A percentile compares a stretch with the other conserved stretches of the same genome.
phyloP scores from a whole-genome alignment of 148 eudicot genomes.

The Rhododendron simsii region DNA sequence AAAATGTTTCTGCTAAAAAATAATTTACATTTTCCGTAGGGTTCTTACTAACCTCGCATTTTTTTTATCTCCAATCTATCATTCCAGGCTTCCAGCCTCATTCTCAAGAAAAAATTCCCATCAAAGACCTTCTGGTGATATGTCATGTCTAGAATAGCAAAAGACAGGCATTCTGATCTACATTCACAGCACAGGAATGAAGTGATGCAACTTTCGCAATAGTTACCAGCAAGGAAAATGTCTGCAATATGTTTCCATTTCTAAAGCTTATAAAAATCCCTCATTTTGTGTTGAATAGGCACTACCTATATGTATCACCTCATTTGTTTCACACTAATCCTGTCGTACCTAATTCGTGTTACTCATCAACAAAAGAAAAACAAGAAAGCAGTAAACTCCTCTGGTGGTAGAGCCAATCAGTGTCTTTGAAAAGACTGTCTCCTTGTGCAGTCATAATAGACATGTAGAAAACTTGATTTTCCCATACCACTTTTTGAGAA shows the following conservation, averaged over 20 bases:
- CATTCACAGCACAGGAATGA: not conserved
- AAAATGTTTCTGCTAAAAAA: not conserved
- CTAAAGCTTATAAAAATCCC: not conserved
- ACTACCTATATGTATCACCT: not conserved
- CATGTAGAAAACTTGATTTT: not conserved
- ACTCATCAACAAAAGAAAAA: not conserved
- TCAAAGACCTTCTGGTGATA: not conserved
- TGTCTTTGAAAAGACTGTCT: not conserved
- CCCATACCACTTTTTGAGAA: not conserved
- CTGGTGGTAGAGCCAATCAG: not conserved
- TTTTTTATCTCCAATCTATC: too few species aligned
- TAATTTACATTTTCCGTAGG: not conserved
- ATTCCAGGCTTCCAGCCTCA: slow-evolving; percentile 3
- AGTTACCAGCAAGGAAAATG: not conserved
- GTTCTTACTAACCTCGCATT: not conserved
- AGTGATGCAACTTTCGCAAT: not conserved
- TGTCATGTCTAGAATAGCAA: not conserved
- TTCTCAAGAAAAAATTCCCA: not conserved
- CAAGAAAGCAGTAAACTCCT: not conserved
- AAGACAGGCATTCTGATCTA: not conserved
- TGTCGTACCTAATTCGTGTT: not conserved
- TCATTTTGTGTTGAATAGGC: not conserved
- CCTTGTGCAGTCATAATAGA: not conserved
- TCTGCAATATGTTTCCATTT: not conserved
- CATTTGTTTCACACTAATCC: not conserved